Base-by-base conservation (phyloP, 257 asterid genomes). In the Capsicum rhomboideum region DNA sequence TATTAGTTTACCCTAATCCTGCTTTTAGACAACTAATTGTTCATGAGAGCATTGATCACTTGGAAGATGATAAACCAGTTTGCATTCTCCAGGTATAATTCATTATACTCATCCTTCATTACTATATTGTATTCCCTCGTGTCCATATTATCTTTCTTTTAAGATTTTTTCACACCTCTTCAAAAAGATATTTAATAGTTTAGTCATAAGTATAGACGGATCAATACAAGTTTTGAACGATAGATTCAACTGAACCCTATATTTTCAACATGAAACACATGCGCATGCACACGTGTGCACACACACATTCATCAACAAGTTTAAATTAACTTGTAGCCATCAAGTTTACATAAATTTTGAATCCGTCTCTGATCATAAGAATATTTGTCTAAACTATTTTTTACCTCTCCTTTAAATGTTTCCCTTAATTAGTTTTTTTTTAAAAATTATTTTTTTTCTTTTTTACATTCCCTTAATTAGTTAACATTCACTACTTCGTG, bases 1-100 rank as follows among this genome's bases (percentile, higher is more conserved):
- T n/a, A n/a, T n/a, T 95, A 85, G 92, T 89, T 50, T 92, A 91
- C 83, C 98, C 98, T 0, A 93, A 93, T 80, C 98, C 98, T 2
- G 97, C 90, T 2, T 95, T 93, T 91, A 92, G 88, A 86, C 93
- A 91, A 84, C 93, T 95, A 69, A 86, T 93, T 58, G 86, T 85
- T 20, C 88, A 83, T 34, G 77, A 67, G 34, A 92, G 87, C 8
- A n/a, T 91, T 63, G 89, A 88, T 8, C 79, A 61, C 78, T 86
- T 93, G 82, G 89, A 82, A 10, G 71, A 85, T 78, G 93, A 92
- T 84, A 92, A 93, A 44, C 98, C 98, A 20, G 96, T 92, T 11
- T 90, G 91, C 90, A 90, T 91, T 83, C n/a, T 92, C 85, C 98
- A 95, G 98, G 98, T 94, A 91, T 20, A 8, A 46, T 0, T n/a